Evolutionary conservation across 148 eudicot genomes (phyloP), one percentile per base, ranked within the genome.

Genomic region (Polygonum maritimum): DNA sequence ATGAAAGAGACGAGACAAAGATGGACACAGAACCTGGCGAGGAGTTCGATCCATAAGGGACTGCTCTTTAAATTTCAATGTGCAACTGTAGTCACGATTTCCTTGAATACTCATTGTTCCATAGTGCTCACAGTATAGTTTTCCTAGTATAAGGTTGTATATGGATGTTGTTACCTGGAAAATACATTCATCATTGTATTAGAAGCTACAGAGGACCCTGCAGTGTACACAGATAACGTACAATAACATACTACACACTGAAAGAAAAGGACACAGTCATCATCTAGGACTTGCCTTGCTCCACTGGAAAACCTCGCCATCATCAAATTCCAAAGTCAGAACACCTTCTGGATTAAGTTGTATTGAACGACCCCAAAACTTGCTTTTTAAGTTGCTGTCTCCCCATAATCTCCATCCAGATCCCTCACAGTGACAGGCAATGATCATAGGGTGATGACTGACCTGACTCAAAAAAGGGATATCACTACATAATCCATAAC

Each of bases 361-460:
- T 33, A 75, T 75, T 54, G 77, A 75, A 39, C 77, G 77, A 40
- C 77, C 77, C 69, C 77, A 58, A 57, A 75, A 75, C 41, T 75
- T 75, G 77, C 69, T 75, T 58, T 75, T 75, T 4, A 75, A 36
- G 48, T 75, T 75, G 26, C 77, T 54, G 31, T 75, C 77, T 36
- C 77, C 77, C 77, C 77, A 75, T 52, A 75, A 38, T 57, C 52
- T 75, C 77, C 77, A 75, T 35, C 77, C 77, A 75, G 69, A 14
- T 33, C 77, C 77, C 69, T 75, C 77, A 57, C 77, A 75, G 15
- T 75, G 77, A 19, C 69, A 75, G 69, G 77, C 77, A 54, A 75
- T 40, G 33, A 75, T 22, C 77, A 75, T 75, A 35, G 77, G 77
- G 40, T 75, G 77, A 52, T 75, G 77, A 57, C 77, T 75, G 48